Evolutionary conservation across 306 rosid genomes (phyloP).

Genomic region (Leucaena leucocephala): DNA sequence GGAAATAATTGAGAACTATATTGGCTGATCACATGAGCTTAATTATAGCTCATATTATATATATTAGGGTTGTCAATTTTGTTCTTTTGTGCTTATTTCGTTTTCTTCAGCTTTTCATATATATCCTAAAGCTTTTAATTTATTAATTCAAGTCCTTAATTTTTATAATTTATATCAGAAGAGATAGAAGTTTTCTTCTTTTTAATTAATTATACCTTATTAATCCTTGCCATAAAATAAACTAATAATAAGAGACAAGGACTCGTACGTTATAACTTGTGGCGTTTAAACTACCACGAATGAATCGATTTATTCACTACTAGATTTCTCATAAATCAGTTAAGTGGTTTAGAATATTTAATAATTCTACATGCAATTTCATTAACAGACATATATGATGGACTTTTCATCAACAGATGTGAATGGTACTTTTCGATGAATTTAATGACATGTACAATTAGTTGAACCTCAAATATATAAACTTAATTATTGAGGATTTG

Average conservation of each 20-base stretch:
- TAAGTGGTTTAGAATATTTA: neutral
- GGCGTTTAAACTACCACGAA: neutral
- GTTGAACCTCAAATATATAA: neutral
- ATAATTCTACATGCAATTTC: neutral
- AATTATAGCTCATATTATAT: neutral
- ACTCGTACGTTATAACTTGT: neutral
- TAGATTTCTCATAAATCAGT: neutral
- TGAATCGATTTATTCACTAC: neutral
- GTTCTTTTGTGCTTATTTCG: conserved; percentile 24
- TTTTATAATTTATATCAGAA: neutral
- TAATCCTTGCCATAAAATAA: neutral
- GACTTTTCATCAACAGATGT: neutral
- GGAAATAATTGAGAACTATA: neutral
- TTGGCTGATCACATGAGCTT: conserved; percentile 4
- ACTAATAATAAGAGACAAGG: neutral
- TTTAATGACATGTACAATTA: neutral
- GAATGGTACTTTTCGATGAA: neutral
- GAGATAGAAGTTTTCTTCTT: neutral
- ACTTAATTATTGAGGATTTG: neutral
- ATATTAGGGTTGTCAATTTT: conserved; percentile 35
- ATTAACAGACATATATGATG: neutral
- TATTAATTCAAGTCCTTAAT: neutral
- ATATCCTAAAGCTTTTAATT: neutral
- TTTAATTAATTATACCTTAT: neutral
- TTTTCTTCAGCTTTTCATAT: neutral